phyloP scores from a whole-genome alignment of 1,284 basidiomycete species.

The Puccinia sorghi region DNA sequence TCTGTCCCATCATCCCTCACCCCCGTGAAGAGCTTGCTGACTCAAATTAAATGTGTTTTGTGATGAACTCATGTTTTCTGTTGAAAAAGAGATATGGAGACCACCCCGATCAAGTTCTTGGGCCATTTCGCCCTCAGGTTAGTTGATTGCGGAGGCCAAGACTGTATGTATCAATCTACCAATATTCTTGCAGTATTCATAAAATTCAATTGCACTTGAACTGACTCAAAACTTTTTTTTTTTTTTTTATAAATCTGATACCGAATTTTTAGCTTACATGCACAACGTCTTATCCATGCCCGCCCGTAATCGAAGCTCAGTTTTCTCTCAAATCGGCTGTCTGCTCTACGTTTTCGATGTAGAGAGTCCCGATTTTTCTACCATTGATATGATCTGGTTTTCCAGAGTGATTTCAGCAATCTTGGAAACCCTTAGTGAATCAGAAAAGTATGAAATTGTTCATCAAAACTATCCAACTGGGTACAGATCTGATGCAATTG shows the following conservation, averaged over 20 bases:
- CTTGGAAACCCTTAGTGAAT: constrained; percentile 32
- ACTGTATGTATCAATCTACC: constrained; percentile 58
- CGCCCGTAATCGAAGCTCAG: constrained; percentile 82
- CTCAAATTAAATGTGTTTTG: not conserved
- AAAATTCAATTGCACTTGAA: not conserved
- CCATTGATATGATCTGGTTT: constrained; percentile 61
- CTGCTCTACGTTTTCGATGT: constrained; percentile 98
- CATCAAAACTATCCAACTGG: not conserved
- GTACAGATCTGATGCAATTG: not conserved
- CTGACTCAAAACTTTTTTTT: not conserved
- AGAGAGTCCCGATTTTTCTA: constrained; percentile 55
- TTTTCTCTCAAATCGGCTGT: constrained; percentile 93
- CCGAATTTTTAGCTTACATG: constrained; percentile 27
- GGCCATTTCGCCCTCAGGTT: constrained; percentile 86
- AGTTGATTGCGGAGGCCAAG: constrained; percentile 98
- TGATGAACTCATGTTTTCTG: not conserved
- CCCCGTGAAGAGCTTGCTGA: not conserved
- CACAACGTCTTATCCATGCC: constrained; percentile 87
- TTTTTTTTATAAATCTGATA: too few species aligned
- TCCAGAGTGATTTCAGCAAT: constrained; percentile 40
- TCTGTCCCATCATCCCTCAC: not conserved
- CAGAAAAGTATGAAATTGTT: not conserved
- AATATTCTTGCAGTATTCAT: not conserved
- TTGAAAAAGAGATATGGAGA: constrained; percentile 73
- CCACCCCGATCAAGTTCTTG: constrained; percentile 94